Evolutionary conservation across 176 grass and related monocot species (phyloP).

Genomic region (Musa schizocarpa): DNA sequence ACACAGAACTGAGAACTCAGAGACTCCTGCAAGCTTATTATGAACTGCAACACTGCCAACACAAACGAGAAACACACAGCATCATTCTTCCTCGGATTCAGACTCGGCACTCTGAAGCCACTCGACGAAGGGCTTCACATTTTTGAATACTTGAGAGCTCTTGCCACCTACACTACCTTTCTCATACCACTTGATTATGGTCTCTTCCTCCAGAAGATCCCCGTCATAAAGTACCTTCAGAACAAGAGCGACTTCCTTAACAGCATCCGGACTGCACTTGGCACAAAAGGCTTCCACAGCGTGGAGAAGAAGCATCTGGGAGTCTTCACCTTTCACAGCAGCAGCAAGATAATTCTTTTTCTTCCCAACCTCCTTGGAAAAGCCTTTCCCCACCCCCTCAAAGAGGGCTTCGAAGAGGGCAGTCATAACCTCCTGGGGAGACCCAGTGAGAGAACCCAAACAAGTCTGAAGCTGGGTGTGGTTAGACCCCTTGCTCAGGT

Average conservation of each 20-base stretch:
- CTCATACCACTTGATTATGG: constrained; percentile 50
- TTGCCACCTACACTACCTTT: constrained; percentile 32
- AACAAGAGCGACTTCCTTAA: constrained; percentile 68
- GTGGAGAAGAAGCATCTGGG: constrained; percentile 39
- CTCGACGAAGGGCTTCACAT: constrained; percentile 48
- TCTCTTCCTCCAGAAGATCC: constrained; percentile 65
- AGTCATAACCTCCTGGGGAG: constrained; percentile 46
- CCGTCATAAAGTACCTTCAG: constrained; percentile 60
- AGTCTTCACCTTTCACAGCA: constrained; percentile 33
- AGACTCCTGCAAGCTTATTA: background rate
- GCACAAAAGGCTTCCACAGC: constrained; percentile 39
- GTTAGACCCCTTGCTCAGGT: constrained; percentile 31
- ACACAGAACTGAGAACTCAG: background rate
- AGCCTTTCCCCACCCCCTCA: constrained; percentile 48
- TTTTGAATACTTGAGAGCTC: constrained; percentile 35
- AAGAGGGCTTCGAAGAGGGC: constrained; percentile 65
- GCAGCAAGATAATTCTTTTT: constrained; percentile 49
- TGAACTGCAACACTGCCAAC: background rate
- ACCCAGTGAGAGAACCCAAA: constrained; percentile 22
- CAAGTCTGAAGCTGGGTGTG: constrained; percentile 37
- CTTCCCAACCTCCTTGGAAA: constrained; percentile 59
- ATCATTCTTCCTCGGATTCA: constrained; percentile 40
- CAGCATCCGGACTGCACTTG: constrained; percentile 39
- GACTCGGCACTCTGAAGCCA: constrained; percentile 68
- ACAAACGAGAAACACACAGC: background rate